Base-by-base conservation (phyloP, 352 stramenopile species). In the Peronosclerospora sorghi region DNA sequence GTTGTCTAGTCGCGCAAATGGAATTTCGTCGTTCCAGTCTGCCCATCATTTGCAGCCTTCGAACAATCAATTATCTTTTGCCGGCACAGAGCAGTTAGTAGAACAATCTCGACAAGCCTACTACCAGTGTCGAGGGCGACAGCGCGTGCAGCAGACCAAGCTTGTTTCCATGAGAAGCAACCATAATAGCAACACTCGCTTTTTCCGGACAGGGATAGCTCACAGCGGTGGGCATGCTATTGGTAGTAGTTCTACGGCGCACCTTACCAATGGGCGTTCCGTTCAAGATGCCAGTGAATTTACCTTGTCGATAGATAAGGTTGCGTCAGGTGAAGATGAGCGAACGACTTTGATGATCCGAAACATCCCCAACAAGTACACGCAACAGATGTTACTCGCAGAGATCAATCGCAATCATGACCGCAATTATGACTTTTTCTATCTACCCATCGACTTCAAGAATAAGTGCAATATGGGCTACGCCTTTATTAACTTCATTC, bases 291-390 rank as follows among this genome's bases (percentile, higher is more conserved):
- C 56, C 7, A 74, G 72, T 4, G 80, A 89, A 48, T 94, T 82
- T 54, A 84, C 64, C 21, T 56, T 94, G 35, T 78, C 60, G 13
- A 80, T 94, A 17, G 70, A 83, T 2, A 71, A 73, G 26, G 78
- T 94, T 18, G 56, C 54, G 2, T 73, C 68, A 18, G 94, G 92
- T 5, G 75, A 81, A 46, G 96, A 99, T 66, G 84, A 64, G 39
- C 76, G 96, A 40, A 98, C 96, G 24, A 99, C 96, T 10, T 71
- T 99, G 23, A 99, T 99, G 96, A 94, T 99, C 41, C 86, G 96
- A 49, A 99, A 99, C 65, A 99, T 99, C 39, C 96, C 96, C 8
- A 99, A 99, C 87, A 99, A 99, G 73, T 99, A 99, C 66, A 98
- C 95, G 5, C 96, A 99, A 60, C 74, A 98, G 51, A 99, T 99